These are phyloP conservation scores for Globisporangium irregulare DNA, from an alignment of 352 stramenopile species.

Conservation along the genomic window DNA sequence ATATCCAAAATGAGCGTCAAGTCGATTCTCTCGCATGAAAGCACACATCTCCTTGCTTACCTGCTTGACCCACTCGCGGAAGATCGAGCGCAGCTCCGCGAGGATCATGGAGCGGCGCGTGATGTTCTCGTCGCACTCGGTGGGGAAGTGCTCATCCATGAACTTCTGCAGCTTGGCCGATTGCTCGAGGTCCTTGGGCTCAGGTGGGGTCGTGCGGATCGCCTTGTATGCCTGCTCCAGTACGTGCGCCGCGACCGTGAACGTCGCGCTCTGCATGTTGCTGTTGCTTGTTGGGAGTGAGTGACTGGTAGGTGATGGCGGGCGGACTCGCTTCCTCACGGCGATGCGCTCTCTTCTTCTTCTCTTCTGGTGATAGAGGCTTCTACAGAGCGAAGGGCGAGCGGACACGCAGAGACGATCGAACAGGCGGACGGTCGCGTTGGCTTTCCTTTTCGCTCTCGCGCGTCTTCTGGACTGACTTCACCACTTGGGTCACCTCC, in stretches of 20 bases:
- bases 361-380: background rate
- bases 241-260: conserved; percentile 66
- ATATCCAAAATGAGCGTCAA: conserved; percentile 8
- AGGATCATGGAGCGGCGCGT: conserved; percentile 83
- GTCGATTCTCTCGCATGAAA: background rate
- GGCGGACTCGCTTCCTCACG: conserved; percentile 5
- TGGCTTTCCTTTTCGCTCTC: background rate
- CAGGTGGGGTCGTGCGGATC: conserved; percentile 81
- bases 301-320: background rate
- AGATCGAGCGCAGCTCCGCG: conserved; percentile 79
- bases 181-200: conserved; percentile 82
- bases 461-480: conserved; percentile 7
- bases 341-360: background rate
- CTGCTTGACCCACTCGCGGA: conserved; percentile 84
- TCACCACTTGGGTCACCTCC: background rate
- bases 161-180: conserved; percentile 75
- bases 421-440: background rate
- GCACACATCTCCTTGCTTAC: conserved; percentile 5
- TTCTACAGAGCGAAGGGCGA: background rate
- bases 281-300: background rate
- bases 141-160: conserved; percentile 82
- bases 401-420: background rate
- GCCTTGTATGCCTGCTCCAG: conserved; percentile 89
- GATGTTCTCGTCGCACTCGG: conserved; percentile 77
- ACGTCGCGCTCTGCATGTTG: conserved; percentile 60